phyloP scores from a whole-genome alignment of 108 stramenopile species.

The Cylindrotheca fusiformis region DNA sequence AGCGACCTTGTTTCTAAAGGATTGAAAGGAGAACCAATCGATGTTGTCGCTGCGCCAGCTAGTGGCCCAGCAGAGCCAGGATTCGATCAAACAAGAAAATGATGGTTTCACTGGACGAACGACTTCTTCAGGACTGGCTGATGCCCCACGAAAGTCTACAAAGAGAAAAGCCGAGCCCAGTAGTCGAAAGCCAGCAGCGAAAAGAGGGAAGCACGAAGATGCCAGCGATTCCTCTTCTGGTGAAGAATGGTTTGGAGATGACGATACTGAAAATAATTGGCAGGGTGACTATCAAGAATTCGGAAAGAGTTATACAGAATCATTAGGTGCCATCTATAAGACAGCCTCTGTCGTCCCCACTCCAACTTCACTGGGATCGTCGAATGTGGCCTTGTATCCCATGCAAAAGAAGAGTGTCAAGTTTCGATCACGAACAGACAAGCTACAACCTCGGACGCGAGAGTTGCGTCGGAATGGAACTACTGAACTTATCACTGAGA shows the following conservation, averaged over 20 bases:
- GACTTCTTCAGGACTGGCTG: too few relatives aligned
- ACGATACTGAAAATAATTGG: conserved; percentile 2
- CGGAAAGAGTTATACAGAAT: neutral
- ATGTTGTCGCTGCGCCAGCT: neutral
- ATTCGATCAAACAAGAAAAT: neutral
- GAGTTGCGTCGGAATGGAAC: neutral
- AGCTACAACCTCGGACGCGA: neutral
- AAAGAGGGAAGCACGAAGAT: neutral
- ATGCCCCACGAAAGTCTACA: too few relatives aligned
- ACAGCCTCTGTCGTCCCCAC: too few relatives aligned
- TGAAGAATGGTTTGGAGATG: conserved; percentile 8
- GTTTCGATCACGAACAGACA: neutral
- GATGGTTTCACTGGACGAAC: too few relatives aligned
- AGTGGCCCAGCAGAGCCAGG: neutral
- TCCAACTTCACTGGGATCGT: too few relatives aligned
- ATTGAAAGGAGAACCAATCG: too few relatives aligned
- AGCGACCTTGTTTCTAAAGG: too few relatives aligned
- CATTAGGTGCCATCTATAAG: neutral
- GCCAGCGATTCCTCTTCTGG: neutral
- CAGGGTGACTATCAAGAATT: neutral
- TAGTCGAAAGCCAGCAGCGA: neutral
- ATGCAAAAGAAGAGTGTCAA: neutral
- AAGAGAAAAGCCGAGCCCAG: neutral
- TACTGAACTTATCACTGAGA: conserved; percentile 5
- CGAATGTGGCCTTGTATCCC: neutral